Conservation (phyloP, 495 filamentous ascomycete genomes). For the Neurospora tetraspora region DNA sequence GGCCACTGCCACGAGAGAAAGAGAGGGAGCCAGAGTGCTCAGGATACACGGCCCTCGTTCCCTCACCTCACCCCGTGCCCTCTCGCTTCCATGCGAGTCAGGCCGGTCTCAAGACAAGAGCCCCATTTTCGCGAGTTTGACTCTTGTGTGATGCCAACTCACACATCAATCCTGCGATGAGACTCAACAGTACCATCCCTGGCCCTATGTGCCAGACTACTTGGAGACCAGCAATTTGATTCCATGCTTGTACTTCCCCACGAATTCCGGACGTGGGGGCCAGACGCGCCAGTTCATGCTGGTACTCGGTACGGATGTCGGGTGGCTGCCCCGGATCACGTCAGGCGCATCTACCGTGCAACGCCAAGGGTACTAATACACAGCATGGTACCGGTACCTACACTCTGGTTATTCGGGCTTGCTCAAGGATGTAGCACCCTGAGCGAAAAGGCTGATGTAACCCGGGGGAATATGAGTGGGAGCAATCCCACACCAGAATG, state of each 20-base stretch:
- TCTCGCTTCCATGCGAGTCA: background rate
- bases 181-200: background rate
- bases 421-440: background rate
- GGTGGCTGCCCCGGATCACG: background rate
- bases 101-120: background rate
- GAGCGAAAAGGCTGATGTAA: background rate
- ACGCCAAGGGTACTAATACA: background rate
- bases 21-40: background rate
- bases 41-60: background rate
- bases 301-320: background rate
- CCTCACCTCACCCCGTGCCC: background rate
- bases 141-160: background rate
- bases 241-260: background rate
- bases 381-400: background rate
- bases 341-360: background rate
- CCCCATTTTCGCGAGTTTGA: background rate
- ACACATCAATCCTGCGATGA: background rate
- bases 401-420: background rate
- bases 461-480: background rate
- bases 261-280: background rate
- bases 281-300: background rate
- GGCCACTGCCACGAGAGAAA: background rate
- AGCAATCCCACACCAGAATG: background rate
- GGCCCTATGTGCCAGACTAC: background rate
- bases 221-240: background rate